Percentiles rank a stretch among this genome's conserved stretches.
phyloP scores from a whole-genome alignment of 768 basidiomycete species.

The Podaxis sp. region DNA sequence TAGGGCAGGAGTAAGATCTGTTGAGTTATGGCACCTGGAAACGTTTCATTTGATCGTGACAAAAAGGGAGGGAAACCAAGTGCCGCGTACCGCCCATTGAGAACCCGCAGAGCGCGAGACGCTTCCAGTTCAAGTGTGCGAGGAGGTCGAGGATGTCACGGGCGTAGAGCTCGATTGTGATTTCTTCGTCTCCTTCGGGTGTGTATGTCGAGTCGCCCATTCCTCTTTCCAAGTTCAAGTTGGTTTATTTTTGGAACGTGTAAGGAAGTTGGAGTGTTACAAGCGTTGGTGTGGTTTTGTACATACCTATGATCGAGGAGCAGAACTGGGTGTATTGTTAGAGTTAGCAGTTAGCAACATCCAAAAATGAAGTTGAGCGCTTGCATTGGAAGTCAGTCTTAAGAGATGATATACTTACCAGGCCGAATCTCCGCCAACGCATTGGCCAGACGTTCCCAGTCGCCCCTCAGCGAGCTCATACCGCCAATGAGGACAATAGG shows the following conservation, averaged over 20 bases:
- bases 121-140: conserved; percentile 34
- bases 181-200: conserved; percentile 28
- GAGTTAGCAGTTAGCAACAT: not conserved
- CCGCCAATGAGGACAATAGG: conserved; percentile 45
- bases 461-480: conserved; percentile 35
- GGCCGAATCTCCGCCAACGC: conserved; percentile 36
- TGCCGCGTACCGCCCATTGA: conserved; percentile 46
- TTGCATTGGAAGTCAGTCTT: not conserved
- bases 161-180: conserved; percentile 45
- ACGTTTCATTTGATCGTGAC: not conserved
- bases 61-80: not conserved
- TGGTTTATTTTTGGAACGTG: not conserved
- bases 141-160: conserved; percentile 41
- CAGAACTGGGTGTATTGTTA: conserved; percentile 29
- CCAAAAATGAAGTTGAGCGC: too few species aligned
- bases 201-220: conserved; percentile 43
- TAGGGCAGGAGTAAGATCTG: conserved; percentile 43
- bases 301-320: conserved; percentile 35
- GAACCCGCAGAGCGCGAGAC: conserved; percentile 43
- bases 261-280: not conserved
- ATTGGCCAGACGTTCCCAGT: conserved; percentile 36
- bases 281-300: not conserved
- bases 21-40: conserved; percentile 39
- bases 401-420: conserved; percentile 25
- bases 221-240: conserved; percentile 27